Conservation (phyloP, 139 green algal genomes). For the Chlamydomonas sphaeroides region DNA sequence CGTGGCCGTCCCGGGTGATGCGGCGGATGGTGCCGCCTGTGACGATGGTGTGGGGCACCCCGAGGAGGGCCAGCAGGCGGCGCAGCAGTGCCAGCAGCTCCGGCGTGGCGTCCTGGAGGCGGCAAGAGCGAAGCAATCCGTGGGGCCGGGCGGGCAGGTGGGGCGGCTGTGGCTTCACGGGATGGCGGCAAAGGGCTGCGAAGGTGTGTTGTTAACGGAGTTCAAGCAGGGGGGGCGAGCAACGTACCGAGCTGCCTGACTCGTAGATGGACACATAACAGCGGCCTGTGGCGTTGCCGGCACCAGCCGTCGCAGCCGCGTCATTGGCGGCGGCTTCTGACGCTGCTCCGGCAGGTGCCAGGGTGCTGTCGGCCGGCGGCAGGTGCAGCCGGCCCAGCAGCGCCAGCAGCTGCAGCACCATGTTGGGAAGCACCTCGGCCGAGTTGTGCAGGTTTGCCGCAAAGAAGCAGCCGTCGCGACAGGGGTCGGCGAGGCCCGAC, state of each 20-base stretch:
- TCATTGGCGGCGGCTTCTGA: slow-evolving; percentile 45
- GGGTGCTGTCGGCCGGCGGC: background rate
- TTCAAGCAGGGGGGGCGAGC: too few relatives aligned
- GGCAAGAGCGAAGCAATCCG: too few relatives aligned
- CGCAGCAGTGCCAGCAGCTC: background rate
- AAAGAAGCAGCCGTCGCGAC: slow-evolving; percentile 38
- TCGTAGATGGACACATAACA: background rate
- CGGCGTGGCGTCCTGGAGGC: background rate
- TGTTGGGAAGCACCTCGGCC: slow-evolving; percentile 56
- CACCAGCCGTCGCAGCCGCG: background rate
- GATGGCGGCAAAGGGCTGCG: too few relatives aligned
- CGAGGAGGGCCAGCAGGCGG: background rate
- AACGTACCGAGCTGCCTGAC: background rate
- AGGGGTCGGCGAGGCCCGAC: background rate
- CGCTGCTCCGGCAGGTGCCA: too few relatives aligned
- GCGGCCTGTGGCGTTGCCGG: too few relatives aligned
- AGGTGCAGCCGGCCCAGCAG: background rate
- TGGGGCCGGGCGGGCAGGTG: background rate
- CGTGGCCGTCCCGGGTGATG: too few relatives aligned
- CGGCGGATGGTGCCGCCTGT: background rate
- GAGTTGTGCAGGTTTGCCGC: slow-evolving; percentile 68
- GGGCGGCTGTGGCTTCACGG: too few relatives aligned
- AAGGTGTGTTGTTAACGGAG: background rate
- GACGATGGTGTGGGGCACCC: slow-evolving; percentile 25
- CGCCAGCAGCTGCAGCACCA: slow-evolving; percentile 53